Conservation (phyloP, 352 stramenopile species). For the Phytophthora pinifolia region DNA sequence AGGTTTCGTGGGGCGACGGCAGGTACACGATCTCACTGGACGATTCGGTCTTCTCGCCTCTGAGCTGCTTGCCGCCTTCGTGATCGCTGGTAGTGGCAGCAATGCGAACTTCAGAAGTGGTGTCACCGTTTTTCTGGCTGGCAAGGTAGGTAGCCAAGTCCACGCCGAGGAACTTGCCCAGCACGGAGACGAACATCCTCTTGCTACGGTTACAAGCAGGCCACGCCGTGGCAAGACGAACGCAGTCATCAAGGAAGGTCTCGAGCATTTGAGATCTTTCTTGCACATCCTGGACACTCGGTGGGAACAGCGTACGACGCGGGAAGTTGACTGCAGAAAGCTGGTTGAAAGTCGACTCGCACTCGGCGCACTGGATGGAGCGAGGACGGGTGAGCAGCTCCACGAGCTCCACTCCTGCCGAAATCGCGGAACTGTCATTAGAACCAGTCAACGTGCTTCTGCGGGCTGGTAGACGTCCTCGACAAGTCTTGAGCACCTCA, state of each 20-base stretch:
- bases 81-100: conserved; percentile 11
- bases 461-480: conserved; percentile 18
- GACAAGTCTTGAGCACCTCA: conserved; percentile 45
- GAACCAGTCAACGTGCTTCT: conserved; percentile 17
- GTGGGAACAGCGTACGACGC: conserved; percentile 47
- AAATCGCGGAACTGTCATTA: conserved; percentile 15
- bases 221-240: conserved; percentile 42
- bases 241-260: conserved; percentile 44
- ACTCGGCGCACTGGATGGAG: conserved; percentile 39
- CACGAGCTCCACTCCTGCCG: conserved; percentile 26
- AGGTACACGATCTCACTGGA: conserved; percentile 17
- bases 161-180: conserved; percentile 62
- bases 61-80: conserved; percentile 5
- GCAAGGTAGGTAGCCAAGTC: conserved; percentile 34
- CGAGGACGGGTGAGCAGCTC: conserved; percentile 27
- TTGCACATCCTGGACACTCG: conserved; percentile 47
- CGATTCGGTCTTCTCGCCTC: conserved; percentile 17
- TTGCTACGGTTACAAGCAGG: conserved; percentile 51
- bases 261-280: conserved; percentile 52
- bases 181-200: conserved; percentile 33
- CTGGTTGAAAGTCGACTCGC: conserved; percentile 34
- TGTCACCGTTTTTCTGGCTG: conserved; percentile 20
- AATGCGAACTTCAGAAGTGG: conserved; percentile 9
- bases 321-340: conserved; percentile 53
- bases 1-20: conserved; percentile 18